Evolutionary conservation across 495 filamentous ascomycete species (phyloP), one percentile per base, ranked within the genome.

Genomic region (Baudoinia panamericana): DNA sequence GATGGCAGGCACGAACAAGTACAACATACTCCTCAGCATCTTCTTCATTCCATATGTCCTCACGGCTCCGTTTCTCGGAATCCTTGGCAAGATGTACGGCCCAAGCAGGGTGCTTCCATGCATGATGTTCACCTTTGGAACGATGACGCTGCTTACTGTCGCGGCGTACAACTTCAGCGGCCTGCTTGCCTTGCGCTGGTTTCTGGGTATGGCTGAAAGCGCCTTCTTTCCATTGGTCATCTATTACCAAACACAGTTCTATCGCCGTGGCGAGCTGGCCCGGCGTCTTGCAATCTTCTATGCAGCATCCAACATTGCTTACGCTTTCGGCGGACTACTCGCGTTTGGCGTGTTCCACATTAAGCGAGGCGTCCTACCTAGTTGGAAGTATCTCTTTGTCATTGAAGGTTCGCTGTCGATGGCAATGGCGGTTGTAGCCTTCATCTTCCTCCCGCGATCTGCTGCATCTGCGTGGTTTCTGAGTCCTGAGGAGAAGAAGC

Each of bases 31-130:
- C 10, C 59, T 84, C 13, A 71, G 68, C 16, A 75, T 84, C 46
- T 86, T 86, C 63, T 84, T 78, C 55, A 62, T 85, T n/a, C 82
- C 81, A 6, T 85, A 80, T 52, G 77, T 84, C 32, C 53, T 84
- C 12, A 76, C 71, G 31, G 79, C 74, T 5, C 78, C 76, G 2
- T 72, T 72, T 2, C 45, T 82, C 31, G 76, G 70, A 5, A 75
- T 86, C 61, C 54, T 80, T 11, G 53, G 53, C 11, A 56, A 54
- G 45, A 49, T 52, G 18, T 51, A 41, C 35, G 49, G 49, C 9
- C 50, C 50, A n/a, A 36, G 46, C 30, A 25, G 43, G 10, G 36
- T 44, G 19, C 24, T 53, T 24, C 45, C 53, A 10, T 24, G 37
- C 30, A 48, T 50, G 45, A 53, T 56, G 50, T 45, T 51, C 39